Evolutionary conservation across 805 yeast species (phyloP), one percentile per base, ranked within the genome.

Genomic region (Kuraishia capsulata): DNA sequence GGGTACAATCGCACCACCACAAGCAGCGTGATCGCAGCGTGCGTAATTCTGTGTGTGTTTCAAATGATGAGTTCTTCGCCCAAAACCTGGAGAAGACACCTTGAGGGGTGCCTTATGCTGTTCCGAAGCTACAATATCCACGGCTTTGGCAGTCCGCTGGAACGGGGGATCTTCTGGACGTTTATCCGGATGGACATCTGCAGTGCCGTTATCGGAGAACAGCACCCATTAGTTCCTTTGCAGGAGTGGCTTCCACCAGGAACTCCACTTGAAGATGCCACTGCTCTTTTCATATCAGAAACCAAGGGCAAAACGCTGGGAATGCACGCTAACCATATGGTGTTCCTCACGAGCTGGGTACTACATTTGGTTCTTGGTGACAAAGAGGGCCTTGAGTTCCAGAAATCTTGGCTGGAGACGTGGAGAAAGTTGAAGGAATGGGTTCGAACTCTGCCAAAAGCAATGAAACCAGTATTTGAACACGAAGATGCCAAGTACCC

Each of bases 151-250:
- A 50, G 54, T 20, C 45, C 43, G 17, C 50, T 65, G 18, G 62
- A 62, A 34, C 45, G 67, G 39, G 61, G 64, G 0, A 46, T 67
- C 32, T 65, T 69, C 40, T 69, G 73, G 73, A 58, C 61, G 33
- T 63, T 65, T 47, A 64, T 65, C 3, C 48, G 69, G 19, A 55
- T 65, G 57, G 73, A 67, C 44, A 55, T 65, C 5, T 58, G 56
- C 32, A 52, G 59, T 20, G 64, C 61, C 1, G 55, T 59, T 8
- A 59, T 63, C 26, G 64, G 64, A 14, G 67, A 62, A 33, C 55
- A 62, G 38, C 44, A 52, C 4, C 61, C 67, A 2, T 53, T 60
- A 41, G 54, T 61, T 18, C 56, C 54, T 4, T 46, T 53, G 5
- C 53, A 49, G 30, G 43, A 48, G 32, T 63, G 63, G 66, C 38